Evolutionary conservation across 1,139 yeast species (phyloP), one percentile per base, ranked within the genome.

Genomic region (Zygosaccharomyces pseudobailii): DNA sequence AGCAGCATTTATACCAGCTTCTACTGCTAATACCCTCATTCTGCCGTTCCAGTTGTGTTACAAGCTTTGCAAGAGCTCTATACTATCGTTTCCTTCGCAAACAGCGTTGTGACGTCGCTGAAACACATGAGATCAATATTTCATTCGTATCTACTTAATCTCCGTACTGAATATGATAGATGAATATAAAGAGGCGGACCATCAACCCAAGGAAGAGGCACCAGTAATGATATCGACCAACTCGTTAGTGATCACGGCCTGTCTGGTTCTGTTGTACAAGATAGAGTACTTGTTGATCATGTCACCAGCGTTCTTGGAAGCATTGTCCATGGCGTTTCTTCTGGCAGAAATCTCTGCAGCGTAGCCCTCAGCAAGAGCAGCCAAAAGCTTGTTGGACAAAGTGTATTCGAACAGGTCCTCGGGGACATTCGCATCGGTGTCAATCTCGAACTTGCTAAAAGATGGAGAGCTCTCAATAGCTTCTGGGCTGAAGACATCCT

Each of bases 291-390:
- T 84, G 76, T 80, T 84, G 70, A 92, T 92, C 98, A 92, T 92
- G 65, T 92, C 98, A 75, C 96, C 96, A 57, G 98, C 98, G 71
- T 90, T 92, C 95, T 92, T 92, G 63, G 97, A 89, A 57, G 98
- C 98, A 70, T 90, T 92, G 75, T 92, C 98, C 98, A 92, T 92
- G 65, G 98, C 98, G 71, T 89, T 90, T 84, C 98, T 90, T 83
- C 98, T 89, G 55, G 98, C 97, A 59, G 95, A 86, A 63, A 90
- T 79, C 79, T 92, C 98, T 50, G 97, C 87, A 57, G 98, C 97
- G 72, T 92, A 90, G 72, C 97, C 97, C 71, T 92, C 97, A 59
- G 97, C 92, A 80, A 90, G 80, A 57, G 96, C 97, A 68, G 94
- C 75, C 72, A 85, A 81, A 65, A 92, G 79, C 65, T 88, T 81